phyloP scores from a whole-genome alignment of 139 green algal species.

The Dunaliella primolecta region DNA sequence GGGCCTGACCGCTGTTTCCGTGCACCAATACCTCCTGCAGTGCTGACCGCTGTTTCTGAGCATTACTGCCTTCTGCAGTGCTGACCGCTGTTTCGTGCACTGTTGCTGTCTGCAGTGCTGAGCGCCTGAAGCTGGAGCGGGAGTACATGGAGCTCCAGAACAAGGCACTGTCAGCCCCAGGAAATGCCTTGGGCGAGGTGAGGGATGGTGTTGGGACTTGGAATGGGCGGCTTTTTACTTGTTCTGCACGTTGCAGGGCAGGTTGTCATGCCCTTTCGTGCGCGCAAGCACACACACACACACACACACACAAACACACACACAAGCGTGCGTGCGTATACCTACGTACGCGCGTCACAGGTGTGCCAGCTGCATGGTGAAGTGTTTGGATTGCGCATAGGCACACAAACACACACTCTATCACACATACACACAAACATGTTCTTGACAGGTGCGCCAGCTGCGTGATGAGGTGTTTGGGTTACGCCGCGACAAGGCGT shows the following conservation, averaged over 20 bases:
- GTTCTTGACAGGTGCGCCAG: constrained; percentile 25
- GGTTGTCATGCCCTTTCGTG: neutral
- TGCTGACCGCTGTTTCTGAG: too few relatives aligned
- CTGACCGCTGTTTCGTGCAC: too few relatives aligned
- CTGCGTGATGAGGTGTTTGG: constrained; percentile 56
- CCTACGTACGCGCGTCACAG: too few relatives aligned
- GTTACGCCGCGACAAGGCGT: constrained; percentile 44
- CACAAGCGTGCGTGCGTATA: too few relatives aligned
- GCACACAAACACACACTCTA: neutral
- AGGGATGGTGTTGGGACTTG: neutral
- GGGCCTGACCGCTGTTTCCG: too few relatives aligned
- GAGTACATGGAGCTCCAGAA: constrained; percentile 47
- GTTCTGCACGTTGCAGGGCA: neutral
- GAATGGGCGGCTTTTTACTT: neutral
- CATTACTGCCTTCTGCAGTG: too few relatives aligned
- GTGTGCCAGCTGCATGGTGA: constrained; percentile 48
- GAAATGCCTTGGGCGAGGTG: constrained; percentile 41
- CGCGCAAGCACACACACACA: neutral
- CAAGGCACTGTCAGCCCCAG: constrained; percentile 41
- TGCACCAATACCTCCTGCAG: too few relatives aligned
- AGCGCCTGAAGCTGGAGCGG: constrained; percentile 67
- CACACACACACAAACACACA: neutral
- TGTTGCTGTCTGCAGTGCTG: constrained; percentile 11
- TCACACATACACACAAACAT: neutral
- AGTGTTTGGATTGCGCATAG: constrained; percentile 44